phyloP scores from a whole-genome alignment of 345 rosid species.

The Camelina laxa region DNA sequence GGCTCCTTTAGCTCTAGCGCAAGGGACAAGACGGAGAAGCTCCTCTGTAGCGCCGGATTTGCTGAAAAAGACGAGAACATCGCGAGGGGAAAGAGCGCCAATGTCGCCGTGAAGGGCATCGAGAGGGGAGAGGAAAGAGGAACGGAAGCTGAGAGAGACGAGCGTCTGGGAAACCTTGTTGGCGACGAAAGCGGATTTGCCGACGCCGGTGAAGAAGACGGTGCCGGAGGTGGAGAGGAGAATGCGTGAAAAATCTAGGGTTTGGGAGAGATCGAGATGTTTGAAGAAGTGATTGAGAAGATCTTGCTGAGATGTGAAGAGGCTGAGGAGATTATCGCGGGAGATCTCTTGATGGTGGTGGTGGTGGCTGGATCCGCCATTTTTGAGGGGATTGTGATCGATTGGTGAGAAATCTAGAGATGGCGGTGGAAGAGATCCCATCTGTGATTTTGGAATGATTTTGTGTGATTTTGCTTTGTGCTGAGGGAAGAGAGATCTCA shows the following conservation, averaged over 20 bases:
- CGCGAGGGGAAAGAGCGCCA: conserved; percentile 61
- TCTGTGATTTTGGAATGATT: conserved; percentile 3
- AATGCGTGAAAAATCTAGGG: conserved; percentile 69
- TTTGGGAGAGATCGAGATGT: conserved; percentile 72
- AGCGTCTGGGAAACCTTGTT: conserved; percentile 92
- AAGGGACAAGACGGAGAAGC: conserved; percentile 86
- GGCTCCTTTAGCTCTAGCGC: conserved; percentile 78
- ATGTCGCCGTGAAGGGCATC: conserved; percentile 97
- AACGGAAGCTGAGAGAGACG: conserved; percentile 73
- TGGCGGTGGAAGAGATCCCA: conserved; percentile 45
- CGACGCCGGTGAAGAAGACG: conserved; percentile 92
- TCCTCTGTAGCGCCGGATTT: conserved; percentile 92
- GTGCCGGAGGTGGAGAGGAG: conserved; percentile 72
- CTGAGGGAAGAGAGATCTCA: conserved; percentile 1
- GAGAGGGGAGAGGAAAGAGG: conserved; percentile 80
- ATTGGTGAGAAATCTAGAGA: conserved; percentile 23
- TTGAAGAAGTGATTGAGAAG: conserved; percentile 92
- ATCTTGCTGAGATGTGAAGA: conserved; percentile 90
- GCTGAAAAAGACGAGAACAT: conserved; percentile 79
- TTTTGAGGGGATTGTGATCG: conserved; percentile 16
- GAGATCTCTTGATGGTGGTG: conserved; percentile 46
- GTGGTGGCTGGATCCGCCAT: conserved; percentile 30
- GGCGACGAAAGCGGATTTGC: conserved; percentile 95
- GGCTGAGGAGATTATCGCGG: conserved; percentile 60
- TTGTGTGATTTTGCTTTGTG: conserved; percentile 15